A percentile compares a stretch with the other conserved stretches of the same genome.
Conservation (phyloP, 352 stramenopile species). For the Globisporangium middletonii region DNA sequence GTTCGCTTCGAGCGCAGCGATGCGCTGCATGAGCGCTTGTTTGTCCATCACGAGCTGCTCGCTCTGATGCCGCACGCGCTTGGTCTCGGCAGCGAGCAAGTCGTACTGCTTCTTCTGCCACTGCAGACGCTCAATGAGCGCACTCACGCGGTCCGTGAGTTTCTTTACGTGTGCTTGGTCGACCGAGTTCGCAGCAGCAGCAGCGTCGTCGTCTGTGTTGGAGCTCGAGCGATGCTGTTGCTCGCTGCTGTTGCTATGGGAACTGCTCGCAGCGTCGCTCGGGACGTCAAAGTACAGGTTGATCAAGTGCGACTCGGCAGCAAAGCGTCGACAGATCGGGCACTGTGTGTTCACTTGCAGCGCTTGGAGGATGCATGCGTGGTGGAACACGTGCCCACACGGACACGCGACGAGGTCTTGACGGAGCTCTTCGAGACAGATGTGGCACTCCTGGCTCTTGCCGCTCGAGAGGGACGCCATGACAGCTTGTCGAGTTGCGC, state of each 20-base stretch:
- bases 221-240: background rate
- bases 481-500: background rate
- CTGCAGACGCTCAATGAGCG: constrained; percentile 64
- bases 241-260: background rate
- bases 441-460: constrained; percentile 71
- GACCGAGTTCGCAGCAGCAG: background rate
- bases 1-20: constrained; percentile 31
- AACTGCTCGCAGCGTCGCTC: constrained; percentile 7
- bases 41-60: constrained; percentile 63
- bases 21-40: constrained; percentile 46
- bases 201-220: background rate
- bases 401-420: constrained; percentile 46
- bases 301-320: constrained; percentile 37
- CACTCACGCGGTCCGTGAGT: constrained; percentile 45
- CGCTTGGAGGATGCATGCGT: constrained; percentile 64
- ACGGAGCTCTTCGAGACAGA: constrained; percentile 75
- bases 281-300: constrained; percentile 66
- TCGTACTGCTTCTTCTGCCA: constrained; percentile 80
- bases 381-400: constrained; percentile 74
- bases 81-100: constrained; percentile 43
- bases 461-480: constrained; percentile 1
- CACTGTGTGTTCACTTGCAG: constrained; percentile 67
- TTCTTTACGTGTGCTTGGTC: constrained; percentile 22
- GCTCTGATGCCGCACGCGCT: constrained; percentile 51
- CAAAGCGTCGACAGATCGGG: constrained; percentile 58